Evolutionary conservation across 495 filamentous ascomycete species (phyloP).

Genomic region (Penicillium bovifimosum): DNA sequence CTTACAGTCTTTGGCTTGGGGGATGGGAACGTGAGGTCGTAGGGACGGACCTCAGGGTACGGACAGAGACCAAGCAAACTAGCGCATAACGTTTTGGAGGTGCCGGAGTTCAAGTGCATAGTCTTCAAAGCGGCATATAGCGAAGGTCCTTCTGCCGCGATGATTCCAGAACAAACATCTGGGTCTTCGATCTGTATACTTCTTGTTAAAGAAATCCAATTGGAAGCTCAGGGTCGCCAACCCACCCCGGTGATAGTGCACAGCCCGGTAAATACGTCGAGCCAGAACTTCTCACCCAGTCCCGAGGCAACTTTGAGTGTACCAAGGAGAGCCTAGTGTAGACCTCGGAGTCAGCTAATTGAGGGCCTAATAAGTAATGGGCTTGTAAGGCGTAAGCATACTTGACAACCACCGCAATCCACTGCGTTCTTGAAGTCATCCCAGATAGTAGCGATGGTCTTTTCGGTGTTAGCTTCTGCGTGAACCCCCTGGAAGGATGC

Average conservation of each 20-base stretch:
- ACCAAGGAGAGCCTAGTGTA: slow-evolving; percentile 35
- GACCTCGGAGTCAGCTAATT: not conserved
- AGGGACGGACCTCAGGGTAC: slow-evolving; percentile 38
- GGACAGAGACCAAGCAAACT: slow-evolving; percentile 46
- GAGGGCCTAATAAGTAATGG: not conserved
- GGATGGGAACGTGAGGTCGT: slow-evolving; percentile 41
- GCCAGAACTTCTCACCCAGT: slow-evolving; percentile 39
- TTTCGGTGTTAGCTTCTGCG: slow-evolving; percentile 4
- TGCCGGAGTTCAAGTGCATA: slow-evolving; percentile 41
- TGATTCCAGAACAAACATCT: slow-evolving; percentile 46
- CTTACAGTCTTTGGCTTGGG: slow-evolving; percentile 35
- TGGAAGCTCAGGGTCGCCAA: not conserved
- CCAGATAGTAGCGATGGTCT: slow-evolving; percentile 15
- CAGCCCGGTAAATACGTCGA: slow-evolving; percentile 35
- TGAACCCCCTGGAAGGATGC: not conserved
- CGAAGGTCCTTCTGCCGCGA: slow-evolving; percentile 45
- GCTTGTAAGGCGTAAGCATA: not conserved
- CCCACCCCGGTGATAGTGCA: slow-evolving; percentile 41
- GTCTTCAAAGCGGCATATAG: slow-evolving; percentile 42
- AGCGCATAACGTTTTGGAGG: slow-evolving; percentile 44
- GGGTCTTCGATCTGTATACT: slow-evolving; percentile 31
- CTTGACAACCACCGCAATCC: slow-evolving; percentile 19
- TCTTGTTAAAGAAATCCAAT: not conserved
- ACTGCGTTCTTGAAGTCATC: slow-evolving; percentile 22
- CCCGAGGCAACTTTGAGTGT: slow-evolving; percentile 41